Percentiles rank a stretch among this genome's conserved stretches.
Conservation (phyloP, 192 early-diverging fungal species). For the Coemansia reversa region DNA sequence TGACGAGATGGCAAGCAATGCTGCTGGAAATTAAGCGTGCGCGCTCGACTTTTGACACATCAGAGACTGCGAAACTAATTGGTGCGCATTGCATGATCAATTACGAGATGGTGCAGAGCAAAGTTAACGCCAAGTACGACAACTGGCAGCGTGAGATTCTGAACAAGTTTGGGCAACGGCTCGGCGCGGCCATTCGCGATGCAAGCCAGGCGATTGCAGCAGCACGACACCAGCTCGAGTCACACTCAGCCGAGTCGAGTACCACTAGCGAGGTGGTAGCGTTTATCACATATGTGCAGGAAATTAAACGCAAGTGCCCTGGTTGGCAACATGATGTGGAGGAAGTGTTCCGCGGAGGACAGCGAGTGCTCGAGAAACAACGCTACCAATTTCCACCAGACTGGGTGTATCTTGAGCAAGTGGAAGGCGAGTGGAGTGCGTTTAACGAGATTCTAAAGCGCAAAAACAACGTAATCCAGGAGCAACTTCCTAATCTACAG, state of each 20-base stretch:
- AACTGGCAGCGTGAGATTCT: slow-evolving; percentile 96
- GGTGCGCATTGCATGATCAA: slow-evolving; percentile 83
- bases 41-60: slow-evolving; percentile 94
- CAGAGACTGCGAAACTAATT: slow-evolving; percentile 84
- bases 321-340: slow-evolving; percentile 83
- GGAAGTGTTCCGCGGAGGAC: slow-evolving; percentile 77
- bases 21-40: slow-evolving; percentile 93
- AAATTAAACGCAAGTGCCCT: slow-evolving; percentile 79
- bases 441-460: slow-evolving; percentile 90
- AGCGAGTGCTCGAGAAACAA: slow-evolving; percentile 91
- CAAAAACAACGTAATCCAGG: slow-evolving; percentile 90
- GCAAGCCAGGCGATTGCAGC: slow-evolving; percentile 75
- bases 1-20: slow-evolving; percentile 90
- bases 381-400: slow-evolving; percentile 92
- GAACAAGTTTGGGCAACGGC: slow-evolving; percentile 81
- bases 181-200: slow-evolving; percentile 78
- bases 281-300: slow-evolving; percentile 95
- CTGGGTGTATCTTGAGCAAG: slow-evolving; percentile 93
- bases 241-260: slow-evolving; percentile 78
- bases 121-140: slow-evolving; percentile 97
- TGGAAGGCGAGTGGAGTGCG: slow-evolving; percentile 97
- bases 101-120: slow-evolving; percentile 97
- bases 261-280: slow-evolving; percentile 88
- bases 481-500: slow-evolving; percentile 92
- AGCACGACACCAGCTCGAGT: slow-evolving; percentile 82